phyloP scores from a whole-genome alignment of 2,329 filamentous ascomycete genomes.

The Fusarium sp. region DNA sequence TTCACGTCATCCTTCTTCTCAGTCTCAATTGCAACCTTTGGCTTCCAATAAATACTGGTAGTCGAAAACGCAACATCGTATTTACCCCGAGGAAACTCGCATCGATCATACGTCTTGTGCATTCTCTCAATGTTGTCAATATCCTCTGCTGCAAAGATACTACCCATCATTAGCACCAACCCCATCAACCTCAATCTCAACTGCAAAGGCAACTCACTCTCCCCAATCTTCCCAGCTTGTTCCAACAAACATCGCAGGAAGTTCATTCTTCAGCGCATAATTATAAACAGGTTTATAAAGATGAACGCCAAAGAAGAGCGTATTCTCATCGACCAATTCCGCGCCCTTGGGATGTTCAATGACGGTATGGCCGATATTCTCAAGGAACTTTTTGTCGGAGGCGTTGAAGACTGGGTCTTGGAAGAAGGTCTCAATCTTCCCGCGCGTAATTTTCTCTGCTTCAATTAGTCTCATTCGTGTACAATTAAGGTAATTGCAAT shows the following conservation, averaged over 20 bases:
- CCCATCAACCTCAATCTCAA: no score
- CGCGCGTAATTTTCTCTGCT: conserved; percentile 34
- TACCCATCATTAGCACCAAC: background rate
- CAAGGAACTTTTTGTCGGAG: conserved; percentile 64
- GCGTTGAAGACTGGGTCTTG: conserved; percentile 67
- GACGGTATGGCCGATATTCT: conserved; percentile 65
- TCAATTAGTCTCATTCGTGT: background rate
- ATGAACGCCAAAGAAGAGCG: conserved; percentile 73
- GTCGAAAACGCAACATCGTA: conserved; percentile 42
- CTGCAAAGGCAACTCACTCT: conserved; percentile 52
- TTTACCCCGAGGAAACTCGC: conserved; percentile 41
- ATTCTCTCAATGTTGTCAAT: conserved; percentile 43
- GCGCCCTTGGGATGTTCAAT: conserved; percentile 67
- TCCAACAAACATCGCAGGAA: conserved; percentile 70
- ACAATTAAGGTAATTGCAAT: background rate
- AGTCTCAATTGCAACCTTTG: background rate
- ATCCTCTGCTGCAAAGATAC: conserved; percentile 24
- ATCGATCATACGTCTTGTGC: conserved; percentile 35
- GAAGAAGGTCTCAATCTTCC: conserved; percentile 60
- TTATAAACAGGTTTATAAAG: conserved; percentile 68
- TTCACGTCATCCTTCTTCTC: background rate
- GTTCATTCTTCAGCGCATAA: conserved; percentile 58
- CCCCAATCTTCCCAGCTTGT: conserved; percentile 66
- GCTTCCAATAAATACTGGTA: conserved; percentile 48
- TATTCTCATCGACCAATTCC: conserved; percentile 58